Conservation (phyloP, 345 rosid species). For the Dovyalis caffra region DNA sequence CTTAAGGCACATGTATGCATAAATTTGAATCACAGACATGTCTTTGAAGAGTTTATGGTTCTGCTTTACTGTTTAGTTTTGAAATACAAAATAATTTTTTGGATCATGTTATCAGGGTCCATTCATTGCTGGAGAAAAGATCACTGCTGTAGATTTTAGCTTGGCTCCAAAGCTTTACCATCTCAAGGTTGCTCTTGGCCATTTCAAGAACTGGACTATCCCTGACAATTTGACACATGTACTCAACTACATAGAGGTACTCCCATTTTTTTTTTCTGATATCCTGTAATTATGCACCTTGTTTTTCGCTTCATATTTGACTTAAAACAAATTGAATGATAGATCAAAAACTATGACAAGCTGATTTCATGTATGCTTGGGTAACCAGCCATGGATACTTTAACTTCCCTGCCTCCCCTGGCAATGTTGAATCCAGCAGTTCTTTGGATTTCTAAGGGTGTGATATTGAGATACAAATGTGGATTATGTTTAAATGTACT, state of each 20-base stretch:
- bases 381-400: too few relatives aligned
- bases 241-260: conserved; percentile 61
- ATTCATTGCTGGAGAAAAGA: conserved; percentile 71
- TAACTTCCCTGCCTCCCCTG: background rate
- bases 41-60: background rate
- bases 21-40: conserved; percentile 1
- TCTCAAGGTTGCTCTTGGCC: conserved; percentile 74
- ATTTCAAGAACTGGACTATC: conserved; percentile 80
- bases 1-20: conserved; percentile 56
- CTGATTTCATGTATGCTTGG: background rate
- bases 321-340: background rate
- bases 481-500: background rate
- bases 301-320: background rate
- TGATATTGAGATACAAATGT: background rate
- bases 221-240: conserved; percentile 63
- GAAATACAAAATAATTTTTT: background rate
- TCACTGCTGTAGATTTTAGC: conserved; percentile 72
- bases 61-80: conserved; percentile 1
- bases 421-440: too few relatives aligned
- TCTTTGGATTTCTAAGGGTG: background rate
- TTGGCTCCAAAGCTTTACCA: conserved; percentile 94
- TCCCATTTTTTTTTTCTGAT: background rate
- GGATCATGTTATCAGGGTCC: conserved; percentile 52
- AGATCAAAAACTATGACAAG: background rate
- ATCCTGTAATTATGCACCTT: background rate